Evolutionary conservation across 805 yeast species (phyloP), one percentile per base, ranked within the genome.

Genomic region (Yamadazyma ubonensis): DNA sequence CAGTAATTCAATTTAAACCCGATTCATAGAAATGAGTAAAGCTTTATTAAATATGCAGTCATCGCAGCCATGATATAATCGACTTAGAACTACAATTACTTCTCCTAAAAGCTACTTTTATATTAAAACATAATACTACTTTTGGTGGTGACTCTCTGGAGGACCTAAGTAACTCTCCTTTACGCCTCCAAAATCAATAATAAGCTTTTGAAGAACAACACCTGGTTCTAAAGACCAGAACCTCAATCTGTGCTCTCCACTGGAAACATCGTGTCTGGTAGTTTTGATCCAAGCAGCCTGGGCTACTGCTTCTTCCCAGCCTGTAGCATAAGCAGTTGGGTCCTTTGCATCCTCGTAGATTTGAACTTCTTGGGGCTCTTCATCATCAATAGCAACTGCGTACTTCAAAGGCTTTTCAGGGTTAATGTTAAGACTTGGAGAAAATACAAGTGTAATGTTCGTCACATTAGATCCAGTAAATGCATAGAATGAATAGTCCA

Each of bases 381-480:
- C 53, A 33, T 51, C 54, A 37, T 55, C 60, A 23, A 55, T 38
- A 4, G 56, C 39, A 29, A 55, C 40, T n/a, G 51, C 57, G 37
- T 55, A 55, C 29, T 44, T 43, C 35, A 55, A 49, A 6, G 55
- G 57, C 7, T 45, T 30, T 19, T 29, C 14, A 4, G 51, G 54
- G 28, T 53, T 42, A 20, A 44, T 36, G 38, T 55, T 55, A 33
- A 54, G 43, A 15, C 55, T 45, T 29, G 60, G 58, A 4, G 58
- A 43, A 2, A 44, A 36, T 19, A 49, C 46, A 3, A 51, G 41
- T 7, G 57, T 46, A 12, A 43, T 12, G 20, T 43, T 39, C 14
- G 46, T 39, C 23, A 21, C 27, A 19, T 52, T 48, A 3, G 46
- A 29, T 8, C 51, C 52, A 5, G 51, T 42, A 33, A 45, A 41